A percentile compares a stretch with the other conserved stretches of the same genome.
phyloP scores from a whole-genome alignment of 768 basidiomycete genomes.

The Amanita exitialis region DNA sequence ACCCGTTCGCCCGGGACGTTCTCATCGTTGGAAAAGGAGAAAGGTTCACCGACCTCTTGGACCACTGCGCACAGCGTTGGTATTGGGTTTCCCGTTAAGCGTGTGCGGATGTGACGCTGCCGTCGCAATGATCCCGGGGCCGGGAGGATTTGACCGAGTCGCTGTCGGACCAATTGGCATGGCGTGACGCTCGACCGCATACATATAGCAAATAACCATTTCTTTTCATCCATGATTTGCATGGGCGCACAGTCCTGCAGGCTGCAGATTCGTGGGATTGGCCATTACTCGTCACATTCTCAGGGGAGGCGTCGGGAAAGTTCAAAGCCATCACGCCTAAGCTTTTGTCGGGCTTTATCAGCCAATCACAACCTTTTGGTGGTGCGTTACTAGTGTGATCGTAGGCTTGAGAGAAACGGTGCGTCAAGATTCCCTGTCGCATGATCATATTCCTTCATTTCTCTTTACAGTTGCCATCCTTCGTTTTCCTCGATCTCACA shows the following conservation, averaged over 20 bases:
- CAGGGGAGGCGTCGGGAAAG: slow-evolving; percentile 2
- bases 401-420: slow-evolving; percentile 13
- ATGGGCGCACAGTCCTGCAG: slow-evolving; percentile 12
- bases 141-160: too few relatives aligned
- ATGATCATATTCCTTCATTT: neutral
- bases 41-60: too few relatives aligned
- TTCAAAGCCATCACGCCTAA: slow-evolving; percentile 8
- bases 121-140: too few relatives aligned
- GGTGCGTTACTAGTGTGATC: slow-evolving; percentile 13
- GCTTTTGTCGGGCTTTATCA: slow-evolving; percentile 11
- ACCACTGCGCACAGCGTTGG: too few relatives aligned
- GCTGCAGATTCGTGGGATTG: slow-evolving; percentile 13
- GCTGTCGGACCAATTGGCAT: too few relatives aligned
- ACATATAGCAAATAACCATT: too few relatives aligned
- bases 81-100: too few relatives aligned
- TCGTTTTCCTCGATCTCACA: slow-evolving; percentile 9
- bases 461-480: slow-evolving; percentile 11
- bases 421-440: neutral
- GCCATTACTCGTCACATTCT: slow-evolving; percentile 9
- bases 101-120: too few relatives aligned
- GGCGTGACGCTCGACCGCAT: too few relatives aligned
- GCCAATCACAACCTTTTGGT: slow-evolving; percentile 12
- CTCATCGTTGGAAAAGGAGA: too few relatives aligned
- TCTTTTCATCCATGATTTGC: too few relatives aligned
- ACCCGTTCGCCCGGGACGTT: too few relatives aligned